Conservation (phyloP, 2,329 filamentous ascomycete species). For the Beauveria scarabaeidicola region DNA sequence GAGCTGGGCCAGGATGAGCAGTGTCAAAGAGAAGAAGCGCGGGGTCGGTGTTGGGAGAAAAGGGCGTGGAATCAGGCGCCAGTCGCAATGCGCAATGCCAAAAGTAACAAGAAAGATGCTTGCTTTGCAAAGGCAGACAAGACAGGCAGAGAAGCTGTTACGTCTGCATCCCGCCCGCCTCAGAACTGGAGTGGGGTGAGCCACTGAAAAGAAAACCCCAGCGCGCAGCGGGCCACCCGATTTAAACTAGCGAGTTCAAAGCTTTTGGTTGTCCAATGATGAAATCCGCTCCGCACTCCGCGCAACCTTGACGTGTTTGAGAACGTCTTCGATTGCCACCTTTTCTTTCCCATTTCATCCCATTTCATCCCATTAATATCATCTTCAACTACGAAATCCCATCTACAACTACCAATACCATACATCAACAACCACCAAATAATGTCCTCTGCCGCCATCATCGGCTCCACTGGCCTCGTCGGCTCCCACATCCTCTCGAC, state of each 20-base stretch:
- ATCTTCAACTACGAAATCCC: neutral
- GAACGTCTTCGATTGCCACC: neutral
- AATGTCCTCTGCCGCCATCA: constrained; percentile 39
- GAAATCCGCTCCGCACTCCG: constrained; percentile 9
- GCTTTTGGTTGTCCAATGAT: neutral
- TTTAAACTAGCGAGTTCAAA: neutral
- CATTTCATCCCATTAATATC: neutral
- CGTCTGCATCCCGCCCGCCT: neutral
- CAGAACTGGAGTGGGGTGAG: neutral
- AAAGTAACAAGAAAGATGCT: neutral
- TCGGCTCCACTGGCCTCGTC: constrained; percentile 58
- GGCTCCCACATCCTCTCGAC: constrained; percentile 66
- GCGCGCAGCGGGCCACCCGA: neutral
- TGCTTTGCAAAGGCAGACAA: neutral
- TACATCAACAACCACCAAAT: neutral
- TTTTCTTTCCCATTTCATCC: neutral
- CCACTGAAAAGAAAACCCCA: neutral
- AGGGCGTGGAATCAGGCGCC: neutral
- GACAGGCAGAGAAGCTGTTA: constrained; percentile 12
- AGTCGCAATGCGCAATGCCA: constrained; percentile 5
- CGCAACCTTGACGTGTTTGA: neutral
- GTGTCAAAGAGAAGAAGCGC: neutral
- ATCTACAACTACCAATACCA: neutral
- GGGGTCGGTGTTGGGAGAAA: neutral
- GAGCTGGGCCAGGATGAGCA: neutral